Evolutionary conservation across 2,329 filamentous ascomycete genomes (phyloP), one percentile per base, ranked within the genome.

Genomic region (Cryphonectria japonica): DNA sequence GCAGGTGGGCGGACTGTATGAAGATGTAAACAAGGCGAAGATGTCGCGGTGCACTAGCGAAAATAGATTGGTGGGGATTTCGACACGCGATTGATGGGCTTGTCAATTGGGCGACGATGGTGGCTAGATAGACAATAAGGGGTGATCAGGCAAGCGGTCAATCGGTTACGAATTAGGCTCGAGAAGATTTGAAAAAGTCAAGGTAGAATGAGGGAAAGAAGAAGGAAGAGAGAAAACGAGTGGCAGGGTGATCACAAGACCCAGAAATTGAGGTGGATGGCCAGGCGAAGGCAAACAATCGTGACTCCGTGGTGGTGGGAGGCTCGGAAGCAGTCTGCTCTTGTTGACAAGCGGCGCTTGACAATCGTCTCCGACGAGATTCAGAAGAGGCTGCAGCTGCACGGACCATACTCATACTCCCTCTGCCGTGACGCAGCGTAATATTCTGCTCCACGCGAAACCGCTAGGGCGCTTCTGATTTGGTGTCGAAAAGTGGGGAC

Each of bases 391-490:
- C 61, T 50, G 70, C 67, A 69, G 67, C 22, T 19, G 29, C 29
- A 63, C 32, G 67, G 67, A 64, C 70, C 67, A 63, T 37, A 29
- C 54, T 61, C 29, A 63, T 37, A 29, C 54, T 61, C 29, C 39
- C 37, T 34, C 63, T 71, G 46, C 67, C 52, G 68, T 67, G 68
- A 69, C 69, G 67, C 69, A 43, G 37, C 41, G 60, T 61, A 54
- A 71, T 66, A 71, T 71, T 69, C 66, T 60, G 67, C 67, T 71
- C 70, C 70, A 69, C 59, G 39, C 11, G 43, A 61, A 39, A 61
- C 59, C 34, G 32, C 3, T 32, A 59, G 34, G 37, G 26, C 65
- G 50, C 22, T 29, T 67, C 32, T 67, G 65, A 67, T 67, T 67
- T 59, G 65, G 37, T 54, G 22, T 29, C 22, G 22, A 67, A 43